Conservation (phyloP, 2,329 filamentous ascomycete species). For the Calonectria crousiana region DNA sequence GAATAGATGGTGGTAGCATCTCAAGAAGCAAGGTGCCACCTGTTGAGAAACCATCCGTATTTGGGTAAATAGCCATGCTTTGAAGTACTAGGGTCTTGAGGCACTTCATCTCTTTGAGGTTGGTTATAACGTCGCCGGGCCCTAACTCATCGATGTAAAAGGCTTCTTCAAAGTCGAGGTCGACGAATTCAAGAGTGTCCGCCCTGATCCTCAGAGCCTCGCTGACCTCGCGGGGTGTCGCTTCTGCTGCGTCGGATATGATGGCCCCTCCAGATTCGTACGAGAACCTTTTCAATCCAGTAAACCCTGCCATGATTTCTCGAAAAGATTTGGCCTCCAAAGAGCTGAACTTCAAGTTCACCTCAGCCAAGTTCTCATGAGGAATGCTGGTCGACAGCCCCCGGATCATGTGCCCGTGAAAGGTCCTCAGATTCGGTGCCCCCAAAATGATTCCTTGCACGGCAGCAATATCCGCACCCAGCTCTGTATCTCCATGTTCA, state of each 20-base stretch:
- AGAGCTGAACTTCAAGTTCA: background rate
- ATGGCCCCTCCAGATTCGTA: background rate
- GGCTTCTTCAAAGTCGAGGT: background rate
- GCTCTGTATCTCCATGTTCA: background rate
- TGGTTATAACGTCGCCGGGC: background rate
- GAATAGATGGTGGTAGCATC: conserved; percentile 1
- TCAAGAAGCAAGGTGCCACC: background rate
- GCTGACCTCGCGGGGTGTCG: background rate
- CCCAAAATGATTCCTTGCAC: background rate
- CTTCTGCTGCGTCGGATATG: background rate
- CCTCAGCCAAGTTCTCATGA: background rate
- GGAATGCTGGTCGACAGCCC: background rate
- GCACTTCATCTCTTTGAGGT: conserved; percentile 1
- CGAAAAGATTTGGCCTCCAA: background rate
- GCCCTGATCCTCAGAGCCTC: background rate
- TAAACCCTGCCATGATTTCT: background rate
- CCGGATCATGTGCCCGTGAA: background rate
- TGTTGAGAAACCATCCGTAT: background rate
- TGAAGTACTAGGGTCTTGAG: background rate
- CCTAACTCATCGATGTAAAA: background rate
- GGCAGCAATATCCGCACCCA: background rate
- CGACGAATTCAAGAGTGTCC: conserved; percentile 1
- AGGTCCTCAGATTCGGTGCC: background rate
- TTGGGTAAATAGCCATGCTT: background rate
- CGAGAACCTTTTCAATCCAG: background rate